Conservation (phyloP, 2,329 filamentous ascomycete genomes). For the Exophiala sp. region DNA sequence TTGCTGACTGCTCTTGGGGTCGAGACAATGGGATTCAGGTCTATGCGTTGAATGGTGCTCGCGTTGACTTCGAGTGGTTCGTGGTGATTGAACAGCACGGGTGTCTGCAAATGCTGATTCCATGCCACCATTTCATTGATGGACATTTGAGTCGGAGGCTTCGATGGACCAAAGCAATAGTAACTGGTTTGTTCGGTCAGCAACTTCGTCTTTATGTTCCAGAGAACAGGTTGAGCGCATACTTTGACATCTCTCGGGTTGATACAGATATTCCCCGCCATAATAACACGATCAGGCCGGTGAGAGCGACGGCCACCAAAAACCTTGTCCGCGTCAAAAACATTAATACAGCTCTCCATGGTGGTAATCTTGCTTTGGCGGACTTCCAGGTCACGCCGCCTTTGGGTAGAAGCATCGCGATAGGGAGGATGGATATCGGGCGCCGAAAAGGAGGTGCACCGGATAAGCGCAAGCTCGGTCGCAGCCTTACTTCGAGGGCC, state of each 20-base stretch:
- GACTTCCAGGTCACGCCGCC: constrained; percentile 90
- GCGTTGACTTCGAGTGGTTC: constrained; percentile 78
- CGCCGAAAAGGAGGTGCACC: constrained; percentile 1
- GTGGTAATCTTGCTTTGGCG: constrained; percentile 70
- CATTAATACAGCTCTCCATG: constrained; percentile 63
- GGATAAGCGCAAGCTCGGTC: neutral
- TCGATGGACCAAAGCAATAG: constrained; percentile 93
- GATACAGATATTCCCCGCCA: constrained; percentile 80
- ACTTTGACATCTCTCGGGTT: constrained; percentile 88
- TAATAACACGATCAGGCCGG: constrained; percentile 68
- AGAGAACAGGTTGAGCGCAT: constrained; percentile 25
- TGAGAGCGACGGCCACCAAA: constrained; percentile 64
- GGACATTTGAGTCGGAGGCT: constrained; percentile 93
- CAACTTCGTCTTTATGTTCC: too few relatives aligned
- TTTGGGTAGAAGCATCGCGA: constrained; percentile 79
- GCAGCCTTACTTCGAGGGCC: constrained; percentile 21
- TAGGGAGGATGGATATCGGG: neutral
- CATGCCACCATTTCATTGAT: constrained; percentile 85
- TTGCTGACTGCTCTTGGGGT: constrained; percentile 72
- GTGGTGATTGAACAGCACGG: constrained; percentile 95
- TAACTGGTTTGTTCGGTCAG: constrained; percentile 55
- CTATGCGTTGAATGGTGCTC: constrained; percentile 67
- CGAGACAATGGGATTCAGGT: constrained; percentile 79
- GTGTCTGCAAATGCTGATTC: constrained; percentile 82
- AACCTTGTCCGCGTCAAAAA: constrained; percentile 73